Percentiles rank a stretch among this genome's conserved stretches.
Evolutionary conservation across 257 asterid species (phyloP).

Genomic region (Solanum dulcamara): DNA sequence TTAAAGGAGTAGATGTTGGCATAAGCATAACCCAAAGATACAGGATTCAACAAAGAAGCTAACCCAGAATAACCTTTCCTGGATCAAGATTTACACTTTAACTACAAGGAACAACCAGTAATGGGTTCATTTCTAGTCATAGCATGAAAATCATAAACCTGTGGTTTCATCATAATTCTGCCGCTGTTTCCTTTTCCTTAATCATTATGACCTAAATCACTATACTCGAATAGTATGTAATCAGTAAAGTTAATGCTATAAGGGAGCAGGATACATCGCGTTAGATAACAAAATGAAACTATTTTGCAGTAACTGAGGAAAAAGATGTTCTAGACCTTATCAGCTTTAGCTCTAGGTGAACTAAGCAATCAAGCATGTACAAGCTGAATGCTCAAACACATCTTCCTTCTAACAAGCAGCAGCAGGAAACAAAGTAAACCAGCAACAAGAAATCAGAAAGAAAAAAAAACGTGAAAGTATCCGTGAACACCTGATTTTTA

Average conservation of each 20-base stretch:
- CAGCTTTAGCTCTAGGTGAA: neutral
- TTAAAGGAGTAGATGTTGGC: neutral
- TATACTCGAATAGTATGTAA: neutral
- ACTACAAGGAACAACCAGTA: neutral
- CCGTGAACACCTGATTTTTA: neutral
- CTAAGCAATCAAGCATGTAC: neutral
- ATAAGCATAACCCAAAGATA: neutral
- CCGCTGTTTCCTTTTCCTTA: neutral
- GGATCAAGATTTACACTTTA: neutral
- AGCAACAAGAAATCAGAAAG: no score
- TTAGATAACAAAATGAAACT: neutral
- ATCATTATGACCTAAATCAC: neutral
- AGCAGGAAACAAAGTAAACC: neutral
- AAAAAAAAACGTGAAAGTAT: neutral
- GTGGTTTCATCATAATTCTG: neutral
- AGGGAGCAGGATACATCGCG: neutral
- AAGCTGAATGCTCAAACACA: neutral
- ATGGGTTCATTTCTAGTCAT: neutral
- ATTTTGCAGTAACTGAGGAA: neutral
- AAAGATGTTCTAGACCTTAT: neutral
- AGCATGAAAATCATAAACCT: neutral
- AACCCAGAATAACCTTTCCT: neutral
- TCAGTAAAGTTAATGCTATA: neutral
- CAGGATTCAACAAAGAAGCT: neutral
- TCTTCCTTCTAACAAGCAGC: neutral